Evolutionary conservation across 805 yeast genomes (phyloP), one percentile per base, ranked within the genome.

Genomic region (Pichia deserticola): DNA sequence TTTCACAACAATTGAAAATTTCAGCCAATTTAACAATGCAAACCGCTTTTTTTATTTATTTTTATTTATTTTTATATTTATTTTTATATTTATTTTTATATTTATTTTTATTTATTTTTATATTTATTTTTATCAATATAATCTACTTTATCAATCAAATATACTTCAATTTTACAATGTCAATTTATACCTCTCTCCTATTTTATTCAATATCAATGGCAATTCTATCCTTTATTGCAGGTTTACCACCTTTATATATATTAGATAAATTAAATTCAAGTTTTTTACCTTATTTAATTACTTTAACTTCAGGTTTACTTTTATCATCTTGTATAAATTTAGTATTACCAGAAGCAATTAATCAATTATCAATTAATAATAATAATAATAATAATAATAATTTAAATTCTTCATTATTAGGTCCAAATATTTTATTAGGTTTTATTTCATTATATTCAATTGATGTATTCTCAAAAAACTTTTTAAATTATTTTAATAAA

Each of bases 301-400:
- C 44, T 3, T 47, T 51, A 25, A 52, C 49, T 36, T 52, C 56
- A 5, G 56, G 56, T 6, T 15, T 51, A 1, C 40, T 53, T n/a
- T 39, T 53, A 25, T 51, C 54, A 15, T 49, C 56, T 4, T 42
- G 51, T 28, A n/a, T 53, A 1, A 46, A 44, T 4, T 35, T 53
- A 11, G 51, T 53, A 5, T 37, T 53, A 15, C 56, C 56, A 11
- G 56, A 53, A 15, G 49, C 52, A 13, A 38, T 51, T 12, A 36
- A 42, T 2, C 32, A 51, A 11, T 28, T 51, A n/a, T 40, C 49
- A 7, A 2, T 20, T 20, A 20, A 20, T 20, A 20, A 20, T 20
- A 30, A 34, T 20, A 20, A 20, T 20, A 20, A 20, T 20, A 30
- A 34, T 20, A 30, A 34, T 8, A 37, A 40, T 5, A n/a, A 36